Base-by-base conservation (phyloP, 1,284 basidiomycete genomes). In the Malassezia pachydermatis region DNA sequence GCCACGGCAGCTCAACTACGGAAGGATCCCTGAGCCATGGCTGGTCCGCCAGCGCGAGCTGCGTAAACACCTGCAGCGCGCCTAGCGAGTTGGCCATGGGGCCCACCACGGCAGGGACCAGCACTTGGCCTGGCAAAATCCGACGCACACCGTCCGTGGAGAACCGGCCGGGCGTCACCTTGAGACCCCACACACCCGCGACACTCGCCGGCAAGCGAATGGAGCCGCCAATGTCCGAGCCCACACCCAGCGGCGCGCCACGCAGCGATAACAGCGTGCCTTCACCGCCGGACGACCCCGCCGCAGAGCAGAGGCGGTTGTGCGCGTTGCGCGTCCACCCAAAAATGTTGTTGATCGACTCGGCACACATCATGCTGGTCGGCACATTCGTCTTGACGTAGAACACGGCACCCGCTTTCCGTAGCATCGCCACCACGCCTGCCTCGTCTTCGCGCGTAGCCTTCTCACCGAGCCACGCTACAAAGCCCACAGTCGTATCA, bases 261-360 rank as follows among this genome's bases (percentile, higher is more conserved):
- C 54, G 56, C 11, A 48, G 17, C 27, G 48, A 45, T 39, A 65
- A 48, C 19, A 62, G 32, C 14, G 45, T 39, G 4, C 58, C 55
- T 38, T 65, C 62, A 32, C 61, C 63, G 9, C 63, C 62, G 11
- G 51, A 55, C 17, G 46, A 53, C 3, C 63, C 63, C 3, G 61
- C 63, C 6, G 36, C 13, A 3, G 51, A 23, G 30, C 55, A 41
- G 13, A 27, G 19, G 10, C 44, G 14, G 35, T 54, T 51, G 41
- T 13, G 14, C 13, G 55, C 46, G 16, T 56, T 57, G 30, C 46
- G 16, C 23, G 51, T 57, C n/a, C 30, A 37, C n/a, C 55, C 55
- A 22, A 30, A 30, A 30, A 30, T 30, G n/a, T 30, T 30, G n/a
- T 30, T 30, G n/a, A 30, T n/a, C n/a, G 29, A 10, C n/a, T 30